Conservation (phyloP, 768 basidiomycete species). For the Boletus fagicola region DNA sequence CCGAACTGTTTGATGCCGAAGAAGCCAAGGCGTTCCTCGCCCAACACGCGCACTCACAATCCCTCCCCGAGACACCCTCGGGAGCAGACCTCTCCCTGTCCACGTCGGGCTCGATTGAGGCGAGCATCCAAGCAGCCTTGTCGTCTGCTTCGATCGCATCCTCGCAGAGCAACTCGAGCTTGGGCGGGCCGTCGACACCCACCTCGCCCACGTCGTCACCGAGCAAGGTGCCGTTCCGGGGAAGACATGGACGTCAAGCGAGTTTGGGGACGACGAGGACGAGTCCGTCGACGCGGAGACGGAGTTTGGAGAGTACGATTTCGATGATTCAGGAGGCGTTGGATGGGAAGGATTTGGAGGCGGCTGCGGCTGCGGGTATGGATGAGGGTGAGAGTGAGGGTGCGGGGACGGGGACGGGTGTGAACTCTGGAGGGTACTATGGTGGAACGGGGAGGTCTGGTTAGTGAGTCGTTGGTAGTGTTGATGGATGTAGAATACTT, state of each 20-base stretch:
- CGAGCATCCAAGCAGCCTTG: slow-evolving; percentile 36
- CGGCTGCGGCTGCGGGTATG: neutral
- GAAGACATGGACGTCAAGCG: slow-evolving; percentile 48
- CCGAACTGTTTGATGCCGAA: slow-evolving; percentile 82
- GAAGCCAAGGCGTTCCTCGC: slow-evolving; percentile 65
- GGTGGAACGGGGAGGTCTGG: neutral
- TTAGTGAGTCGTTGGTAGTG: neutral
- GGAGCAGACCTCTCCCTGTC: slow-evolving; percentile 42
- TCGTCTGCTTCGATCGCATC: slow-evolving; percentile 28
- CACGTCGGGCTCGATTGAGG: slow-evolving; percentile 43
- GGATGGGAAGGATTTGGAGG: slow-evolving; percentile 62
- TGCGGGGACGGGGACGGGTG: neutral
- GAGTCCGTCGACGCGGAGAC: slow-evolving; percentile 85
- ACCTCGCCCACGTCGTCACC: slow-evolving; percentile 48
- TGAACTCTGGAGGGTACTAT: neutral
- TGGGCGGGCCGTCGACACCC: slow-evolving; percentile 20
- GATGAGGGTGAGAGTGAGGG: neutral
- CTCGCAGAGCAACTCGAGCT: slow-evolving; percentile 20
- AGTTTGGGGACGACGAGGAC: slow-evolving; percentile 92
- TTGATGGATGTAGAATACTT: neutral
- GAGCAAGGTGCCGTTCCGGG: slow-evolving; percentile 52
- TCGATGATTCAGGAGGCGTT: slow-evolving; percentile 90
- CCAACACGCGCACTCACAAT: slow-evolving; percentile 33
- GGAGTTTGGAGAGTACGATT: slow-evolving; percentile 95
- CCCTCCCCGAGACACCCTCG: slow-evolving; percentile 54